Conservation (phyloP, 495 filamentous ascomycete genomes). For the Neurospora hispaniola region DNA sequence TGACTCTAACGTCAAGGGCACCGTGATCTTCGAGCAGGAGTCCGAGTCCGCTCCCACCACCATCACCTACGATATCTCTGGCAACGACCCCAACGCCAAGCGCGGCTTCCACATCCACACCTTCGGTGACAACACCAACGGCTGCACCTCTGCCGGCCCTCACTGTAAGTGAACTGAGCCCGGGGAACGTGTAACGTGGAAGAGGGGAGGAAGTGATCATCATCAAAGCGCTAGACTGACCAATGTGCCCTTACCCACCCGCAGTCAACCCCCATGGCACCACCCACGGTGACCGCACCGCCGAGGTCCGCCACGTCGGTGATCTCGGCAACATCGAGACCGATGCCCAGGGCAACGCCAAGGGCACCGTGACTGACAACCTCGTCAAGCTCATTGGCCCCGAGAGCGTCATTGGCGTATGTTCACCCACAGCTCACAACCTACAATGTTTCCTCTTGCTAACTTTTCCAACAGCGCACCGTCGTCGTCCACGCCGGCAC, state of each 20-base stretch:
- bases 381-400: conserved; percentile 90
- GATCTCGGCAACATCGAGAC: conserved; percentile 96
- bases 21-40: conserved; percentile 88
- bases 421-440: conserved; percentile 18
- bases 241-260: conserved; percentile 1
- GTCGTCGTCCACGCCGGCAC: conserved; percentile 90
- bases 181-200: background rate
- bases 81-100: conserved; percentile 88
- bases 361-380: conserved; percentile 63
- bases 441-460: background rate
- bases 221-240: background rate
- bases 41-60: conserved; percentile 71
- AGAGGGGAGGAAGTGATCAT: background rate
- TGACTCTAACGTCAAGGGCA: conserved; percentile 86
- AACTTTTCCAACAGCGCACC: conserved; percentile 54
- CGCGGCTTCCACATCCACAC: conserved; percentile 97
- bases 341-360: conserved; percentile 78
- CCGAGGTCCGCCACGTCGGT: conserved; percentile 83
- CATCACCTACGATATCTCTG: conserved; percentile 83
- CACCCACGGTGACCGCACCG: conserved; percentile 78
- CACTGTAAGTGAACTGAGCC: conserved; percentile 57
- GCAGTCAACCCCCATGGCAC: conserved; percentile 90
- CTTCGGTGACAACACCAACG: conserved; percentile 99
- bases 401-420: conserved; percentile 89
- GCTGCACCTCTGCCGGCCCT: conserved; percentile 93